Evolutionary conservation across 1,139 yeast genomes (phyloP).

Genomic region (Yamadazyma aaseri): DNA sequence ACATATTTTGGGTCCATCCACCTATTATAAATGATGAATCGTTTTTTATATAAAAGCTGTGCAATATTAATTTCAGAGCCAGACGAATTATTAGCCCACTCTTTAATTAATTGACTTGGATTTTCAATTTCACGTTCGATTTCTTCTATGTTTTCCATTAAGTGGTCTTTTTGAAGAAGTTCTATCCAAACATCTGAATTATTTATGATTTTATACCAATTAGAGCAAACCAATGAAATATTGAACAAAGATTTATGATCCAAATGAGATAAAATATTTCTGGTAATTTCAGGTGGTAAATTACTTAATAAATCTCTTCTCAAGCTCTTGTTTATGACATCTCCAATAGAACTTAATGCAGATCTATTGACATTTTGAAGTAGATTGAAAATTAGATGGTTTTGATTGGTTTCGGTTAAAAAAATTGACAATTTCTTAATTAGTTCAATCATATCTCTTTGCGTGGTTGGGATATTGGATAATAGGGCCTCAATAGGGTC

Average conservation of each 20-base stretch:
- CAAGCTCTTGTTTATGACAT: conserved; percentile 57
- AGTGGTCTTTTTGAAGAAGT: conserved; percentile 52
- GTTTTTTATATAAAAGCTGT: conserved; percentile 64
- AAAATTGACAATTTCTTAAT: conserved; percentile 34
- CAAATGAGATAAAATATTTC: conserved; percentile 63
- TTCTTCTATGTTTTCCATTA: conserved; percentile 34
- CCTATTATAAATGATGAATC: conserved; percentile 62
- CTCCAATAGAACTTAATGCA: conserved; percentile 66
- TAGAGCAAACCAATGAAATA: conserved; percentile 62
- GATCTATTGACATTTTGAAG: conserved; percentile 65
- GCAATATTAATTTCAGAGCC: conserved; percentile 29
- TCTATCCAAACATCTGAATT: conserved; percentile 62
- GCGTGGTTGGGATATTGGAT: conserved; percentile 35
- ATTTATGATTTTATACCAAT: conserved; percentile 67
- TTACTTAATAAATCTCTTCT: conserved; percentile 69
- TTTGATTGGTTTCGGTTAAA: conserved; percentile 39
- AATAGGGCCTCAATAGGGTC: conserved; percentile 19
- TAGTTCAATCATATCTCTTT: conserved; percentile 38
- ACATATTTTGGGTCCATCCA: conserved; percentile 80
- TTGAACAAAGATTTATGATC: conserved; percentile 64
- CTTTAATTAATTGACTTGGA: conserved; percentile 27
- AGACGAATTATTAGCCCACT: conserved; percentile 28
- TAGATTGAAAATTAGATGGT: conserved; percentile 57
- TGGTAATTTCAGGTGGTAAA: conserved; percentile 76
- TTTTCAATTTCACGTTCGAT: conserved; percentile 34